phyloP scores from a whole-genome alignment of 73 alveolate species.

The Tetrahymena malaccensis region DNA sequence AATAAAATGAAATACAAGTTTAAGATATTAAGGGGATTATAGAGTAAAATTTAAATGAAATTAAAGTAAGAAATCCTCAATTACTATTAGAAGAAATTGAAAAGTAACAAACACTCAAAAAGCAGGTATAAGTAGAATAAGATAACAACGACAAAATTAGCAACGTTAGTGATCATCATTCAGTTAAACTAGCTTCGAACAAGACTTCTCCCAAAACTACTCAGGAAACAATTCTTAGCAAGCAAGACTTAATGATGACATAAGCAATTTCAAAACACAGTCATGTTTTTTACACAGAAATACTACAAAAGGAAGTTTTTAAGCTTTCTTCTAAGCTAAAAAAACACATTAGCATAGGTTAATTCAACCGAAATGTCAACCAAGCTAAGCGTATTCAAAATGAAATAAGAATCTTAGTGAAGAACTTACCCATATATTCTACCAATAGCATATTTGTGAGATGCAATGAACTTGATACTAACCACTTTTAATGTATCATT shows the following conservation, averaged over 20 bases:
- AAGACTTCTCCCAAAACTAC: not conserved
- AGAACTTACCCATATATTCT: not conserved
- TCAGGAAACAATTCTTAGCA: not conserved
- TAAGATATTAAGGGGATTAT: not conserved
- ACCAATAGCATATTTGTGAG: slow-evolving; percentile 44
- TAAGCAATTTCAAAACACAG: not conserved
- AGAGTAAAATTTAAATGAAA: not conserved
- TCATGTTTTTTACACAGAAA: not conserved
- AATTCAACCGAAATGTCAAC: not conserved
- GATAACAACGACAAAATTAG: not conserved
- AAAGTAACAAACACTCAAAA: not conserved
- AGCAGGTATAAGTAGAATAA: not conserved
- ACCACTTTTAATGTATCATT: slow-evolving; percentile 46
- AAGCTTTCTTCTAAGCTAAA: not conserved
- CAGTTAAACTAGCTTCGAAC: not conserved
- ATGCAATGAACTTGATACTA: slow-evolving; percentile 50
- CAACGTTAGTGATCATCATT: not conserved
- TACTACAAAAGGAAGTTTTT: not conserved
- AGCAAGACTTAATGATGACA: not conserved
- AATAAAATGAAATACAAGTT: not conserved
- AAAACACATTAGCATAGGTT: not conserved
- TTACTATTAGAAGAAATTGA: not conserved
- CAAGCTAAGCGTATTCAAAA: not conserved
- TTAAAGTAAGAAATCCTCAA: not conserved
- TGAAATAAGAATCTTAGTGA: not conserved